Percentiles rank a stretch among this genome's conserved stretches.
Evolutionary conservation across 2,329 filamentous ascomycete genomes (phyloP).

Genomic region (Alternaria panax): DNA sequence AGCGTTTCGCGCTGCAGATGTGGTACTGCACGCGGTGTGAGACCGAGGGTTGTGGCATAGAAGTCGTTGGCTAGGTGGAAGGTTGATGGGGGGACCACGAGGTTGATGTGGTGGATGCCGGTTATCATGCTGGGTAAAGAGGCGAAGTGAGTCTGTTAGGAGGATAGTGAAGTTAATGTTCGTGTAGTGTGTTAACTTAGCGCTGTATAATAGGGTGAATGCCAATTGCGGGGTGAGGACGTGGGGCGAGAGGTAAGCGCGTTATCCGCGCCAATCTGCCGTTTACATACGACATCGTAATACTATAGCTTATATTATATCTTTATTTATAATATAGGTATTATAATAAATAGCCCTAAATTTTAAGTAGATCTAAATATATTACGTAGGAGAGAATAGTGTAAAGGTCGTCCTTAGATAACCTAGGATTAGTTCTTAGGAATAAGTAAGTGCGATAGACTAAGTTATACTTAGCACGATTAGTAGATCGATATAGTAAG

Average conservation of each 20-base stretch:
- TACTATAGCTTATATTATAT: too few species aligned
- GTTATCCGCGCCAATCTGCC: too few species aligned
- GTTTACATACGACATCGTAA: too few species aligned
- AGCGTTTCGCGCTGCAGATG: slow-evolving; percentile 59
- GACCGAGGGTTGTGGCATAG: slow-evolving; percentile 51
- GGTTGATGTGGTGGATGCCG: neutral
- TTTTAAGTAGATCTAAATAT: too few species aligned
- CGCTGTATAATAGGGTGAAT: neutral
- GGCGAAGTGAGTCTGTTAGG: neutral
- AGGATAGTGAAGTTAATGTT: neutral
- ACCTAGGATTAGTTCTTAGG: too few species aligned
- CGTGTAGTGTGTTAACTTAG: neutral
- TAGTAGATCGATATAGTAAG: too few species aligned
- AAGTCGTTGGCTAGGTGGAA: neutral
- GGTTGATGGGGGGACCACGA: neutral
- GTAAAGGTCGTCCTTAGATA: too few species aligned
- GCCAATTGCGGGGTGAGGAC: neutral
- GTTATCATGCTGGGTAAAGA: neutral
- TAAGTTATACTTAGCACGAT: too few species aligned
- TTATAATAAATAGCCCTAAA: too few species aligned
- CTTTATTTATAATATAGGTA: too few species aligned
- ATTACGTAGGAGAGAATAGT: too few species aligned
- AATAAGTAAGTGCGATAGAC: too few species aligned
- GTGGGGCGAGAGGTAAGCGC: slow-evolving; percentile 31
- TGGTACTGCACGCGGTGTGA: slow-evolving; percentile 62